phyloP scores from a whole-genome alignment of 805 yeast species.

The Teunomyces atbi region DNA sequence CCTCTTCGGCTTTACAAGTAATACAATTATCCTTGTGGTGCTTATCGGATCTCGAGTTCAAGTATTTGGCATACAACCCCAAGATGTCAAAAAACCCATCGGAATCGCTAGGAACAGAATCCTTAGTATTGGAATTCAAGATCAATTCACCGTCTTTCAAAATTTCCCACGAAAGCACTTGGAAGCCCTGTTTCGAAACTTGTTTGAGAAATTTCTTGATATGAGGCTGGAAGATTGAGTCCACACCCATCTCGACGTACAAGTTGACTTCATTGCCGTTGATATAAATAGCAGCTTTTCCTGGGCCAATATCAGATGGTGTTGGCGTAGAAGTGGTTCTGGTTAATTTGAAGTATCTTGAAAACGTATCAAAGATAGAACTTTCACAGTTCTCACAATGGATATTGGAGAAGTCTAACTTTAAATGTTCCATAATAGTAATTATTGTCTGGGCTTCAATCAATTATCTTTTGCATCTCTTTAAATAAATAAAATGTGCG shows the following conservation, averaged over 20 bases:
- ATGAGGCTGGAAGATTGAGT: slow-evolving; percentile 7
- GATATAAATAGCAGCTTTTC: slow-evolving; percentile 17
- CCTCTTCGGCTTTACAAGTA: slow-evolving; percentile 31
- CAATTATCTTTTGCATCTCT: not conserved
- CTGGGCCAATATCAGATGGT: not conserved
- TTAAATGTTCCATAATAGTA: slow-evolving; percentile 20
- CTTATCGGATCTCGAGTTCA: slow-evolving; percentile 15
- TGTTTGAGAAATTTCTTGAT: slow-evolving; percentile 23
- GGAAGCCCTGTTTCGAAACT: slow-evolving; percentile 38
- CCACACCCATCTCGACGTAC: slow-evolving; percentile 14
- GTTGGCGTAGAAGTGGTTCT: slow-evolving; percentile 1
- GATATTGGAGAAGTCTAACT: slow-evolving; percentile 40
- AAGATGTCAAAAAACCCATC: slow-evolving; percentile 14
- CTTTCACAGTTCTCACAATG: slow-evolving; percentile 56
- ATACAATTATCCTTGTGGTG: slow-evolving; percentile 43
- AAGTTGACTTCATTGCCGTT: slow-evolving; percentile 26
- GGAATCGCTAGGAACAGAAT: slow-evolving; percentile 9
- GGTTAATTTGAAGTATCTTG: slow-evolving; percentile 15
- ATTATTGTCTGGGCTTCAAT: not conserved
- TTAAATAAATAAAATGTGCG: not conserved
- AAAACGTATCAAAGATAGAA: slow-evolving; percentile 29
- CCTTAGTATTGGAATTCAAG: slow-evolving; percentile 9
- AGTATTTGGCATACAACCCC: slow-evolving; percentile 16
- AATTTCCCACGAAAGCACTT: slow-evolving; percentile 35
- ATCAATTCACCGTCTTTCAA: slow-evolving; percentile 14